Percentiles rank a stretch among this genome's conserved stretches.
These are phyloP conservation scores for Russula lepida DNA, from an alignment of 768 basidiomycete genomes.

Conservation along the genomic window DNA sequence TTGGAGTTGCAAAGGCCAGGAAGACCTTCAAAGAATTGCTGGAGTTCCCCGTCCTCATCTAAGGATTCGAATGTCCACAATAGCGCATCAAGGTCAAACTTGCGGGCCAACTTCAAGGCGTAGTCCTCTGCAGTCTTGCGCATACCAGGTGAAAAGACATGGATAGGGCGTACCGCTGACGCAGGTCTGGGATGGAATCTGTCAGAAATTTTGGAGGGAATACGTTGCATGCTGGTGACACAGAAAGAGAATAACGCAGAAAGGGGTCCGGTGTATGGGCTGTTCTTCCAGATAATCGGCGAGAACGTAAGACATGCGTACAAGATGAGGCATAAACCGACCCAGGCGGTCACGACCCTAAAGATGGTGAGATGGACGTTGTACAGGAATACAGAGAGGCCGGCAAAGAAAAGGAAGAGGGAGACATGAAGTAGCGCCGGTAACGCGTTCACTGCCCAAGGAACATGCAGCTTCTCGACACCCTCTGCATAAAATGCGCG, in stretches of 20 bases:
- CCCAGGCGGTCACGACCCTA: neutral
- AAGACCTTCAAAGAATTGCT: slow-evolving; percentile 1
- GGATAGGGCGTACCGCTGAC: neutral
- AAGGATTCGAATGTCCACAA: neutral
- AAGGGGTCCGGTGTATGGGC: slow-evolving; percentile 7
- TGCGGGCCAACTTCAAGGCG: neutral
- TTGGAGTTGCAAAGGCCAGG: neutral
- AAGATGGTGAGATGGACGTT: slow-evolving; percentile 22
- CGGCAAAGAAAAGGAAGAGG: slow-evolving; percentile 44
- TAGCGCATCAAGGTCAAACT: neutral
- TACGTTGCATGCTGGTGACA: neutral
- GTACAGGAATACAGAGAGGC: slow-evolving; percentile 38
- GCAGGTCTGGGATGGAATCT: too few relatives aligned
- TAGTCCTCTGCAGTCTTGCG: neutral
- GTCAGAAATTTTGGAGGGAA: neutral
- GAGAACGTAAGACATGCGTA: slow-evolving; percentile 16
- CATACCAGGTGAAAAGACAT: neutral
- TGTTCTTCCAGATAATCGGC: slow-evolving; percentile 8
- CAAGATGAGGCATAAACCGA: slow-evolving; percentile 4
- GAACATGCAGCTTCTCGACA: slow-evolving; percentile 34
- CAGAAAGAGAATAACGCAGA: neutral
- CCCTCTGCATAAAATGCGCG: slow-evolving; percentile 33
- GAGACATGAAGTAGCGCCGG: slow-evolving; percentile 43
- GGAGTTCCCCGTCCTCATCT: neutral
- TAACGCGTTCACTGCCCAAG: slow-evolving; percentile 35